A percentile compares a stretch with the other conserved stretches of the same genome.
Conservation (phyloP, 202 grass and related monocot species). For the Sporobolus alterniflorus region DNA sequence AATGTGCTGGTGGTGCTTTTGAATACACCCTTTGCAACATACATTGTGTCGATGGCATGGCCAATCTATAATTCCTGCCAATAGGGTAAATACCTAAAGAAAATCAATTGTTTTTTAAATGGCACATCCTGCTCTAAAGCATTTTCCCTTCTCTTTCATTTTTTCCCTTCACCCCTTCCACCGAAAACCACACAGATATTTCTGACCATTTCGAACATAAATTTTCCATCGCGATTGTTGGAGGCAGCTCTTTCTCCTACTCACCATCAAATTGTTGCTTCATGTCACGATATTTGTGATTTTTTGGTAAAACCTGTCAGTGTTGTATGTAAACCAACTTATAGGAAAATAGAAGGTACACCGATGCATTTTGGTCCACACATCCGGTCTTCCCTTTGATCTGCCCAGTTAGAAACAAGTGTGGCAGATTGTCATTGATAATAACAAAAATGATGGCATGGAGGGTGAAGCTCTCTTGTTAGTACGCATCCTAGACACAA, state of each 20-base stretch:
- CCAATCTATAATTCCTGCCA: neutral
- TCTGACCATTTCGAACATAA: too few relatives aligned
- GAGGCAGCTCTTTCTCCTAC: too few relatives aligned
- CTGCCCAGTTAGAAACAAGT: neutral
- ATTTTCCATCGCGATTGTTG: too few relatives aligned
- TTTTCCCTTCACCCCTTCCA: too few relatives aligned
- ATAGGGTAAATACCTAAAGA: neutral
- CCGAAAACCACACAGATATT: too few relatives aligned
- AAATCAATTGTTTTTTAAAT: too few relatives aligned
- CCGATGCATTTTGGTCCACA: neutral
- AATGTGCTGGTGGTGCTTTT: neutral
- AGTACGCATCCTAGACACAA: neutral
- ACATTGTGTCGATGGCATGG: neutral
- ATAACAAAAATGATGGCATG: neutral
- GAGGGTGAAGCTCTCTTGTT: neutral
- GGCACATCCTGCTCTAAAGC: too few relatives aligned
- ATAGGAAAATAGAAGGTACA: neutral
- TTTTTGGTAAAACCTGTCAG: neutral
- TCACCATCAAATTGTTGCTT: neutral
- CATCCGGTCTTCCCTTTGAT: neutral
- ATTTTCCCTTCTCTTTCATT: too few relatives aligned
- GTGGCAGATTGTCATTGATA: neutral
- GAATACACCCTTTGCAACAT: neutral
- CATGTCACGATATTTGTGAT: neutral
- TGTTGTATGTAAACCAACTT: neutral